Base-by-base conservation (phyloP, 768 basidiomycete genomes). In the Chalciporus sphaerocephalus region DNA sequence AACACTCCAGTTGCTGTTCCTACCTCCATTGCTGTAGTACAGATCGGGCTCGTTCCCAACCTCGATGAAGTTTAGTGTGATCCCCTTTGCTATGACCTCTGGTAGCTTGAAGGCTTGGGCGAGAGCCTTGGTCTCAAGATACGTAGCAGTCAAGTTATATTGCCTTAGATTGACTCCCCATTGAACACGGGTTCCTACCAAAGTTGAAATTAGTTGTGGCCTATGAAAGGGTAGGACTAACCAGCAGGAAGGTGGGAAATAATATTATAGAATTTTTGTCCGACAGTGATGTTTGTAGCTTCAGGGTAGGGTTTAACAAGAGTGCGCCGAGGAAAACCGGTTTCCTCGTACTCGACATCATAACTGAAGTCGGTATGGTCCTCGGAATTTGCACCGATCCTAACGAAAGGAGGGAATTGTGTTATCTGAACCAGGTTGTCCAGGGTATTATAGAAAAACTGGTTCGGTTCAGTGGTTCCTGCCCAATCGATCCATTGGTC, bases 401-500 rank as follows among this genome's bases (percentile, higher is more conserved):
- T 67, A 46, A 86, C 75, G 38, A 70, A 74, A 9, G 83, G 77
- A 1, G 78, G 71, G 15, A 61, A 55, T 2, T 81, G 77, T 5
- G 80, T 75, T 21, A 83, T 67, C 27, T 62, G 52, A 20, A n/a
- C n/a, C n/a, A n/a, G n/a, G 60, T 83, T 83, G 42, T 76, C 66
- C 40, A 87, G 69, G 4, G 75, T 73, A 46, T 80, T 83, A 66
- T 70, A 72, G 50, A 81, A 76, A 62, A 85, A 86, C 15, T 72
- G 46, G 54, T 87, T 85, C 25, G 67, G 69, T 3, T 71, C 62
- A 6, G 54, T 47, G 9, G 69, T 70, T 12, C 85, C 84, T 10
- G 66, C 65, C 84, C 85, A 87, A 49, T 85, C 83, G 9, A 71
- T 67, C 83, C 83, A 86, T 24, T 79, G 69, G 52, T 87, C 84